Evolutionary conservation across 352 stramenopile genomes (phyloP), one percentile per base, ranked within the genome.

Genomic region (Phytophthora fragariaefolia): DNA sequence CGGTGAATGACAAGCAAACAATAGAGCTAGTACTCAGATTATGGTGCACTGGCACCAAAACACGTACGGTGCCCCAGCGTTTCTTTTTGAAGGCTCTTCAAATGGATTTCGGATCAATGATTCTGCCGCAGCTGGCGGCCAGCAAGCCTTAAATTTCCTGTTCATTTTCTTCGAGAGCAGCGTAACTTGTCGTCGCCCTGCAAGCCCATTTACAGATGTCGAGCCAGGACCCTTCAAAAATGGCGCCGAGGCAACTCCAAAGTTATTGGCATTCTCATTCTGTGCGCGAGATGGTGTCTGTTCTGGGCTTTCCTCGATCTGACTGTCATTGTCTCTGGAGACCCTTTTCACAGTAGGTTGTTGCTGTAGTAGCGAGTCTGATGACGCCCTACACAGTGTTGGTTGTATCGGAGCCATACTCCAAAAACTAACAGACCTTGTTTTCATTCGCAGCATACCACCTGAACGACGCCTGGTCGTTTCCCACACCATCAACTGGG

Each of bases 31-130:
- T 20, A 43, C 58, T 86, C 55, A 91, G 50, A 66, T 84, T 48
- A 89, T 70, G 15, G 63, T 66, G 58, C 82, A 91, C 58, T 91
- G 73, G 36, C 82, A 91, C 82, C 80, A 91, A 74, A 85, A 79
- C n/a, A 87, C 60, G 34, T 79, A 79, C 13, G 57, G 38, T 6
- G 54, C 7, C 18, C 30, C 60, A 8, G 12, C 45, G 34, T 38
- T 51, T n/a, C n/a, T n/a, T 20, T 9, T 4, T 7, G 38, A 34
- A 23, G 67, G 46, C 26, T 72, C 69, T 66, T 83, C 68, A 24
- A 86, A 84, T 2, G 73, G 73, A 36, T 82, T 82, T 34, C 78
- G 63, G 9, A 36, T 45, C 28, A 82, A 46, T 23, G 36, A 34
- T 9, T 82, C 64, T 7, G 48, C 28, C 6, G 69, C 64, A 34